phyloP scores from a whole-genome alignment of 1,139 yeast genomes.

The Martiniozyma asiatica region DNA sequence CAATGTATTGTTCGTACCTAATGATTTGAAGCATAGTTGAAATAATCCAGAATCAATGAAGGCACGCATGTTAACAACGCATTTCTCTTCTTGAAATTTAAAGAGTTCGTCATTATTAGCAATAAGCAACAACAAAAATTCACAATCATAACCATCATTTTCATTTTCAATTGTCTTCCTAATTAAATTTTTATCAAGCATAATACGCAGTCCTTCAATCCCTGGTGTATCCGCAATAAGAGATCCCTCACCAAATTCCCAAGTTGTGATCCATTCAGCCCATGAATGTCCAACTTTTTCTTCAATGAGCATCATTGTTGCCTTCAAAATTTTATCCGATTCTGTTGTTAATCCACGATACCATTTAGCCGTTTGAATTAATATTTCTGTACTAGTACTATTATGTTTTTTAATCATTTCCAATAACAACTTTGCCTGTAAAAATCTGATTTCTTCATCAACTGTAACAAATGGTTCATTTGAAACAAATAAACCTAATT shows the following conservation, averaged over 20 bases:
- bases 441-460: constrained; percentile 10
- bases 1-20: constrained; percentile 23
- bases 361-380: constrained; percentile 8
- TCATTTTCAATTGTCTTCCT: background rate
- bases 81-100: constrained; percentile 18
- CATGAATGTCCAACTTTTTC: constrained; percentile 37
- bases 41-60: constrained; percentile 50
- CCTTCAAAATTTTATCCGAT: constrained; percentile 52
- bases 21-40: constrained; percentile 41
- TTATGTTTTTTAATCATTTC: constrained; percentile 1
- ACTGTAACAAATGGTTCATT: too few relatives aligned
- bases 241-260: constrained; percentile 54
- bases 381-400: constrained; percentile 1
- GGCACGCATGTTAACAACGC: constrained; percentile 38
- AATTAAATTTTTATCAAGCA: too few relatives aligned
- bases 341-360: constrained; percentile 54
- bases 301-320: constrained; percentile 47
- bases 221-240: too few relatives aligned
- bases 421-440: constrained; percentile 1
- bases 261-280: constrained; percentile 45
- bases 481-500: constrained; percentile 54
- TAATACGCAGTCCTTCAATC: too few relatives aligned
- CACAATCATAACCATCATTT: constrained; percentile 40
- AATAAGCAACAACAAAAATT: constrained; percentile 44
- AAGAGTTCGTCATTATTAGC: constrained; percentile 55